Evolutionary conservation across 306 rosid species (phyloP).

Genomic region (Gynostemma pentaphyllum): DNA sequence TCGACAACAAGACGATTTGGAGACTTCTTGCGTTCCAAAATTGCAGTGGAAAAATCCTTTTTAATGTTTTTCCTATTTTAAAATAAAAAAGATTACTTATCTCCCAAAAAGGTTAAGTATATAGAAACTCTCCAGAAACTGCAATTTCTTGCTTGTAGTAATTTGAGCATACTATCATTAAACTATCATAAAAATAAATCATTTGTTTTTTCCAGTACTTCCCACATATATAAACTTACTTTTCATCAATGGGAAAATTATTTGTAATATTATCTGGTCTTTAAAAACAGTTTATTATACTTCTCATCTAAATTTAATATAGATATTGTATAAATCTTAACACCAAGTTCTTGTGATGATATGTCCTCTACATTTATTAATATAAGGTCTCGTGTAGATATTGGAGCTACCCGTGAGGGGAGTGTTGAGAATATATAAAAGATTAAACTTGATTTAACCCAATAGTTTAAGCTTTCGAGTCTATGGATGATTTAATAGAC

Average conservation of each 20-base stretch:
- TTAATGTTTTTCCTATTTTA: constrained; percentile 28
- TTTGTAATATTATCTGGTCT: neutral
- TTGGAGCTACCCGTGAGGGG: too few relatives aligned
- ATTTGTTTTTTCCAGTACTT: neutral
- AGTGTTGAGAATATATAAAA: too few relatives aligned
- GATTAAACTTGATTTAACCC: too few relatives aligned
- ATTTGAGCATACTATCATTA: neutral
- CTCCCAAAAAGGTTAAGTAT: neutral
- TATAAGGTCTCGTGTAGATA: too few relatives aligned
- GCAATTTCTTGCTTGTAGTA: neutral
- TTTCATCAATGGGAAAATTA: neutral
- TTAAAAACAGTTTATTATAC: neutral
- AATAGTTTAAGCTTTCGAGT: too few relatives aligned
- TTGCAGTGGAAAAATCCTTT: constrained; percentile 50
- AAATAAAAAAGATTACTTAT: neutral
- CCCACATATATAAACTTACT: neutral
- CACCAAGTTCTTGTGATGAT: too few relatives aligned
- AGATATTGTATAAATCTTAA: neutral
- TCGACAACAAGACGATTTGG: constrained; percentile 55
- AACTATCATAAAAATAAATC: neutral
- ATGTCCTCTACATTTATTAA: too few relatives aligned
- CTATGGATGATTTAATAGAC: too few relatives aligned
- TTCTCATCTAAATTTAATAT: neutral
- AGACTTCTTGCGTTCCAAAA: constrained; percentile 54
- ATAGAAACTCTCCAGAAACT: neutral